Evolutionary conservation across 1,139 yeast genomes (phyloP), one percentile per base, ranked within the genome.

Genomic region (Candida neerlandica): DNA sequence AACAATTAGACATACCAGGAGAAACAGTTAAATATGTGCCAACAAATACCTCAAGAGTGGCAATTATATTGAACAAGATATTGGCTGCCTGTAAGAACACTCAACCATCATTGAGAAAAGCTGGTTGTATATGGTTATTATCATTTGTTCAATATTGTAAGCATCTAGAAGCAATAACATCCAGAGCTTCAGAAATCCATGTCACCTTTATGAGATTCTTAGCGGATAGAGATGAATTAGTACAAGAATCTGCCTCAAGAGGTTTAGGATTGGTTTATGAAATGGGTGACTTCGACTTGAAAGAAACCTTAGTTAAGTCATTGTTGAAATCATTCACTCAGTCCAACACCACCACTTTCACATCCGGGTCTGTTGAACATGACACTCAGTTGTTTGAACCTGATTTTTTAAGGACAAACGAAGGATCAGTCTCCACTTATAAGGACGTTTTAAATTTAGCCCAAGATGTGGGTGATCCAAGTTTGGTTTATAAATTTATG

Each of bases 381-480:
- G 97, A 90, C 4, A 91, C 98, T 0, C 84, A 90, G 61, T 70
- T 94, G 15, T 94, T 94, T 64, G 96, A 89, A 43, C 85, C 89
- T 0, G 96, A 96, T 40, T 77, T 82, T 6, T 69, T 92, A 58
- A 85, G 81, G 46, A 89, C 96, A 0, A 87, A 86, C 45, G 95
- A 89, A 56, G 94, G 92, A 1, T 87, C 96, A 0, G 85, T 92
- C 2, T 88, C 96, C 0, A 91, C 97, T 0, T 92, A 92, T 61
- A 89, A 87, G 59, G 95, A 87, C 65, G 90, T 92, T 30, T 72
- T 92, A 57, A 87, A 77, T 58, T 74, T 94, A 46, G 98, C 98
- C 0, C 84, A 95, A 1, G 98, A 94, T 62, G 95, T 91, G 4
- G 98, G 98, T 39, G 97, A 94, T 65, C 96, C 98, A 18, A 82